A percentile compares a stretch with the other conserved stretches of the same genome.
phyloP scores from a whole-genome alignment of 2,329 filamentous ascomycete genomes.

The Diplodia corticola region DNA sequence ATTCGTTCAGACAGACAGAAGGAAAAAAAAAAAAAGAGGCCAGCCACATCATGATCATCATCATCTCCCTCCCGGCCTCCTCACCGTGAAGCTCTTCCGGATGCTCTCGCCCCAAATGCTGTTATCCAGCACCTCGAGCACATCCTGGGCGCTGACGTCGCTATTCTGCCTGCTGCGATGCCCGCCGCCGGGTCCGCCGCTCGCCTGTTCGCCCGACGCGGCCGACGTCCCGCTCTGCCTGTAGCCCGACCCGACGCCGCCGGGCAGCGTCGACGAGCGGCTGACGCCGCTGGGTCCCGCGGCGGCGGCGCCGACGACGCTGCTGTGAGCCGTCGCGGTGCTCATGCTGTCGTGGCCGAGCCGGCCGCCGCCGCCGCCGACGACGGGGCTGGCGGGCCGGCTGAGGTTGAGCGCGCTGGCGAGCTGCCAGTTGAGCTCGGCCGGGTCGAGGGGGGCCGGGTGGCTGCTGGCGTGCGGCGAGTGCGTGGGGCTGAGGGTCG shows the following conservation, averaged over 20 bases:
- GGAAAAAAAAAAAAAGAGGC: neutral
- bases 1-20: neutral
- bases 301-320: too few relatives aligned
- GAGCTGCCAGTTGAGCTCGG: conserved; percentile 47
- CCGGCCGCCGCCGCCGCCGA: neutral
- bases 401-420: conserved; percentile 43
- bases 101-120: conserved; percentile 94
- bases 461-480: conserved; percentile 9
- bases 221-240: conserved; percentile 24
- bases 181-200: conserved; percentile 26
- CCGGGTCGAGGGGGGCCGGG: neutral
- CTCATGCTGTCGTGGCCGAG: conserved; percentile 26
- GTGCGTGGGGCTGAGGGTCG: neutral
- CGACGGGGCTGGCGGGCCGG: conserved; percentile 39
- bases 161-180: conserved; percentile 63
- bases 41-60: neutral
- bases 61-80: conserved; percentile 26
- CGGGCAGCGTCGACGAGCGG: neutral
- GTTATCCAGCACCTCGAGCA: conserved; percentile 82
- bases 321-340: neutral
- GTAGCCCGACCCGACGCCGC: neutral
- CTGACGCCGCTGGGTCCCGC: neutral
- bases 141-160: conserved; percentile 71
- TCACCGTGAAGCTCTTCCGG: conserved; percentile 76
- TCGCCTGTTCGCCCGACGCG: neutral